These are phyloP conservation scores for Penicillium sp. DNA, from an alignment of 2,329 filamentous ascomycete genomes.

Conservation along the genomic window DNA sequence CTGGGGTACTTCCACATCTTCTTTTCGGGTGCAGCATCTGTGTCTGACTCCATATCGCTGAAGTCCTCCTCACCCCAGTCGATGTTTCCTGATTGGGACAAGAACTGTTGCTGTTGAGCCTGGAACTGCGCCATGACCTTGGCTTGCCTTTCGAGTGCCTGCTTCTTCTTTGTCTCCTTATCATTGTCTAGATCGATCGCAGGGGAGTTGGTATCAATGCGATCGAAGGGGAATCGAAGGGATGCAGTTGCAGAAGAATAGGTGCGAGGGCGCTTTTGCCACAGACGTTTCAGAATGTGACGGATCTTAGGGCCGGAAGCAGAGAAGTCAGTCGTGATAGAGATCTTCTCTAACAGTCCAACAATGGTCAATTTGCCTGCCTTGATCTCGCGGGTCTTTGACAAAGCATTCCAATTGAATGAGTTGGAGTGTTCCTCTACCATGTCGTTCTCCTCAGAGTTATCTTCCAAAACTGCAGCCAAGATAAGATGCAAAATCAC, in stretches of 20 bases:
- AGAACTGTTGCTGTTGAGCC: constrained; percentile 92
- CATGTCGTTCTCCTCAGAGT: constrained; percentile 57
- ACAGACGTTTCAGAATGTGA: constrained; percentile 80
- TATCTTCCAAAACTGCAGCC: constrained; percentile 82
- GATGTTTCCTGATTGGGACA: constrained; percentile 82
- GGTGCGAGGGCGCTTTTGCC: constrained; percentile 73
- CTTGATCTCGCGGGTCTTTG: constrained; percentile 55
- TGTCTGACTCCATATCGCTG: constrained; percentile 60
- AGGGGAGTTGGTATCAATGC: constrained; percentile 81
- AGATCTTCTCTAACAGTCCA: constrained; percentile 54
- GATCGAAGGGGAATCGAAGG: constrained; percentile 67
- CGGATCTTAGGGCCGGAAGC: constrained; percentile 81
- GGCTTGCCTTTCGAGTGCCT: constrained; percentile 84
- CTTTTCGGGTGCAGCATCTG: constrained; percentile 59
- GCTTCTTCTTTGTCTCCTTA: constrained; percentile 82
- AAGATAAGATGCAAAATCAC: constrained; percentile 86
- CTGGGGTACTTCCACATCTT: constrained; percentile 87
- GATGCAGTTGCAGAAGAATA: constrained; percentile 69
- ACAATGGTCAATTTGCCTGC: constrained; percentile 51
- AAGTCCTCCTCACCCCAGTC: constrained; percentile 87
- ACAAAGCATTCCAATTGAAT: constrained; percentile 72
- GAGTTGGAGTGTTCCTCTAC: constrained; percentile 56
- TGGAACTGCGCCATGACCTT: constrained; percentile 98
- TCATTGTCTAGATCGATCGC: constrained; percentile 61
- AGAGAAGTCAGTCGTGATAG: constrained; percentile 72